Conservation (phyloP, 2,329 filamentous ascomycete species). For the Penicillium rolfsii region DNA sequence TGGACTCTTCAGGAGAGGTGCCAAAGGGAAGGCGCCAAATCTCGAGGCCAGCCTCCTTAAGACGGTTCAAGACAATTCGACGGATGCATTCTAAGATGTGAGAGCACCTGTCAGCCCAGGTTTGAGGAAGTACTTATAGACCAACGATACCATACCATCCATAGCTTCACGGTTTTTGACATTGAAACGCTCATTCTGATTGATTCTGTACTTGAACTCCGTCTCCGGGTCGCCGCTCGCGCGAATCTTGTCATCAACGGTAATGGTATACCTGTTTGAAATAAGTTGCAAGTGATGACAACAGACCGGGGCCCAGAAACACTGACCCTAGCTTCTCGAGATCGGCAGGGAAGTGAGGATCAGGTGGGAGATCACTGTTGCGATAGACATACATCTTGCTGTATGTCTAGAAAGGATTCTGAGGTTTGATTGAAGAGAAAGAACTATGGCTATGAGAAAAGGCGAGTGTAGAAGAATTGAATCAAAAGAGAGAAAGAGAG, state of each 20-base stretch:
- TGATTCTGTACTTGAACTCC: conserved; percentile 75
- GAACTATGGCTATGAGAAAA: not conserved
- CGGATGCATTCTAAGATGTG: conserved; percentile 56
- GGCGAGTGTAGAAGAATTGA: not conserved
- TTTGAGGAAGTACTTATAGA: not conserved
- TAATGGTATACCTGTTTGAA: conserved; percentile 72
- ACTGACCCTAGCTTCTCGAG: conserved; percentile 73
- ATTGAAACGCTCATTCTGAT: conserved; percentile 76
- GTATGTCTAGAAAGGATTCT: not conserved
- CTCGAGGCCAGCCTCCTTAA: conserved; percentile 63
- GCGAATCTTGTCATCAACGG: conserved; percentile 73
- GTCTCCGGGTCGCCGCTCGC: conserved; percentile 67
- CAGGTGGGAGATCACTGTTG: conserved; percentile 69
- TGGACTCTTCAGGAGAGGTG: conserved; percentile 27
- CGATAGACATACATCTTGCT: conserved; percentile 74
- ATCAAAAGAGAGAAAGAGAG: not conserved
- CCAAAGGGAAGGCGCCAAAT: conserved; percentile 65
- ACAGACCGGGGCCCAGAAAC: not conserved
- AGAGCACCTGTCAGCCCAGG: not conserved
- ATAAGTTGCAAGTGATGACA: not conserved
- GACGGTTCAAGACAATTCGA: conserved; percentile 63
- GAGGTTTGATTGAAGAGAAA: conserved; percentile 2
- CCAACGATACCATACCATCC: conserved; percentile 67
- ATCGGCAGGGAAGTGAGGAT: conserved; percentile 67
- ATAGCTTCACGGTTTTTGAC: conserved; percentile 73